Evolutionary conservation across 306 rosid species (phyloP), one percentile per base, ranked within the genome.

Genomic region (Vigna radiata): DNA sequence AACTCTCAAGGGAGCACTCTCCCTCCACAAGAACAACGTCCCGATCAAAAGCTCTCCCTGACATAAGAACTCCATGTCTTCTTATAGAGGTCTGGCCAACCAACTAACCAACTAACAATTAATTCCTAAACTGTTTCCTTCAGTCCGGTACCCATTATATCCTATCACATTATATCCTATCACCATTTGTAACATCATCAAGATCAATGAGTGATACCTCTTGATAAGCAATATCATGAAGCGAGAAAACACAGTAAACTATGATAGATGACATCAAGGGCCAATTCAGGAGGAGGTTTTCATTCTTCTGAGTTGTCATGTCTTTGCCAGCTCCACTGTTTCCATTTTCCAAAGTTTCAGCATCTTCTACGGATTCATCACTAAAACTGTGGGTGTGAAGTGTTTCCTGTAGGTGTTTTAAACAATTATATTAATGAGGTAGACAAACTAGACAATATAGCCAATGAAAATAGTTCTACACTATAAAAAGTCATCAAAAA

Each of bases 211-310:
- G 13, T 41, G 6, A 44, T 85, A 94, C 98, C 97, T 90, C 99
- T 65, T 84, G 82, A 70, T 89, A 95, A 54, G 97, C 97, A 85
- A 90, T 79, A 77, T 92, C 96, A 77, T 92, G 96, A 76, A 95
- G 96, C 60, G 97, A 71, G 78, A 90, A 85, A 23, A 89, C 58
- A 78, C 89, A 86, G 70, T 90, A 90, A 81, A 71, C 81, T 61
- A 92, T 53, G 81, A 92, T 82, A 53, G 97, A 73, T 81, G 97
- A 92, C 93, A 95, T 95, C 76, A 92, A 81, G 11, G 96, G 91
- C 99, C 99, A 90, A 75, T 95, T 95, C 84, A 61, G 64, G 25
- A 92, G 7, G 65, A 92, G 97, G 86, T 66, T 92, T 84, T 83
- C 83, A 53, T 86, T 70, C 76, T 84, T 65, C 60, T 59, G 69